phyloP scores from a whole-genome alignment of 352 stramenopile genomes.

The Pythium diclinum region DNA sequence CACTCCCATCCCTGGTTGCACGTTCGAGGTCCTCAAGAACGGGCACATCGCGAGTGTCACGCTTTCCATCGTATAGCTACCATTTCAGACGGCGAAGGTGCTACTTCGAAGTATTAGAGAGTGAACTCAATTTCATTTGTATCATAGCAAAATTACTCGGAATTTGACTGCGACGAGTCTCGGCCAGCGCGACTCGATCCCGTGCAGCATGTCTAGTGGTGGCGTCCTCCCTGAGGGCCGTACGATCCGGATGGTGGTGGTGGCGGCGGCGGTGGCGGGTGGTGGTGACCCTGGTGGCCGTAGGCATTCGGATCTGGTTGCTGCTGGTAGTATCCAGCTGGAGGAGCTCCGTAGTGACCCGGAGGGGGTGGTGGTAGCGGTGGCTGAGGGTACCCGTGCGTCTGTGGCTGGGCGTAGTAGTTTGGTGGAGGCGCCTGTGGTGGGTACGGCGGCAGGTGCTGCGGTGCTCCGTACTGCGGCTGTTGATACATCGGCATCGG shows the following conservation, averaged over 20 bases:
- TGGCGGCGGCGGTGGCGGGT: slow-evolving; percentile 16
- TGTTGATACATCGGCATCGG: slow-evolving; percentile 22
- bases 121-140: slow-evolving; percentile 19
- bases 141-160: background rate
- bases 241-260: slow-evolving; percentile 22
- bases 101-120: background rate
- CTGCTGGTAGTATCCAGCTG: slow-evolving; percentile 24
- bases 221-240: slow-evolving; percentile 16
- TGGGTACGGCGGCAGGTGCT: slow-evolving; percentile 22
- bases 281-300: slow-evolving; percentile 16
- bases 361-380: slow-evolving; percentile 12
- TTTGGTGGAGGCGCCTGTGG: slow-evolving; percentile 20
- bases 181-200: background rate
- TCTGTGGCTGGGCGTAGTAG: slow-evolving; percentile 21
- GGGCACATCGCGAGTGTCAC: slow-evolving; percentile 73
- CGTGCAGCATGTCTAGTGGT: slow-evolving; percentile 9
- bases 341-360: slow-evolving; percentile 20
- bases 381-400: slow-evolving; percentile 20
- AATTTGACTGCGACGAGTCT: background rate
- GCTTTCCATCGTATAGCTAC: slow-evolving; percentile 29
- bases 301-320: slow-evolving; percentile 15
- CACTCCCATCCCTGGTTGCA: slow-evolving; percentile 61
- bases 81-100: too few relatives aligned
- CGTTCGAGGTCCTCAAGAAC: slow-evolving; percentile 85
- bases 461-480: slow-evolving; percentile 11